A percentile compares a stretch with the other conserved stretches of the same genome.
Evolutionary conservation across 2,329 filamentous ascomycete genomes (phyloP).

Genomic region (Phaeosphaeriaceae sp.): DNA sequence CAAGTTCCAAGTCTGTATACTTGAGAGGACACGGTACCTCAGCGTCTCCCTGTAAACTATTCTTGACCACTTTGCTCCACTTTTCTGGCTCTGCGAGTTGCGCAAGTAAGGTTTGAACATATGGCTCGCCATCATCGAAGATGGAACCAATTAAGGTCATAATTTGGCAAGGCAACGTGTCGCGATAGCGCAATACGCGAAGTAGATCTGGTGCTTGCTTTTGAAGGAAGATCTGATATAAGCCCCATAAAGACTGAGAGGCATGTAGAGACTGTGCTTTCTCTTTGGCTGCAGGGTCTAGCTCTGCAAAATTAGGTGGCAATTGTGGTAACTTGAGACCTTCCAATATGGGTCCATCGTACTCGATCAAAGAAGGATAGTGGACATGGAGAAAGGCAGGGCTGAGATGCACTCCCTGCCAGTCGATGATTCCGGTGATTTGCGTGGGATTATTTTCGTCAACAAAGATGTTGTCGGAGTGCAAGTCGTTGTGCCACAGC

Average conservation of each 20-base stretch:
- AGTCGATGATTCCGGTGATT: slow-evolving; percentile 32
- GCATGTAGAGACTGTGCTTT: slow-evolving; percentile 5
- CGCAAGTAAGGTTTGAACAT: slow-evolving; percentile 11
- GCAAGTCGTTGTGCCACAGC: slow-evolving; percentile 30
- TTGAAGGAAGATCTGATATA: slow-evolving; percentile 13
- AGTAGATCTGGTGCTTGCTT: slow-evolving; percentile 12
- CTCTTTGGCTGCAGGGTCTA: slow-evolving; percentile 3
- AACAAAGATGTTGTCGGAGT: slow-evolving; percentile 28
- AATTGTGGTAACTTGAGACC: slow-evolving; percentile 1
- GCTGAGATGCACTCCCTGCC: slow-evolving; percentile 18
- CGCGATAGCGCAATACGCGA: slow-evolving; percentile 7
- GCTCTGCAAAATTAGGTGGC: slow-evolving; percentile 10
- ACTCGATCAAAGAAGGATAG: slow-evolving; percentile 13
- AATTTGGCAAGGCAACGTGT: slow-evolving; percentile 13
- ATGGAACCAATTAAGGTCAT: slow-evolving; percentile 7
- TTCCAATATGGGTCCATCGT: slow-evolving; percentile 11
- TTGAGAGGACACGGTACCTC: background rate
- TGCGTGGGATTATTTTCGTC: slow-evolving; percentile 9
- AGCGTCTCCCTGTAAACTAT: background rate
- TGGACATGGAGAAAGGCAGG: slow-evolving; percentile 14
- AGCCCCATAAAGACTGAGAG: slow-evolving; percentile 9
- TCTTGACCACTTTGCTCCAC: slow-evolving; percentile 1
- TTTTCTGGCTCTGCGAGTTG: slow-evolving; percentile 8
- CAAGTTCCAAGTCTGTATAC: background rate
- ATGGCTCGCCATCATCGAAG: slow-evolving; percentile 16